phyloP scores from a whole-genome alignment of 257 asterid species.

The Solanum appendiculatum region DNA sequence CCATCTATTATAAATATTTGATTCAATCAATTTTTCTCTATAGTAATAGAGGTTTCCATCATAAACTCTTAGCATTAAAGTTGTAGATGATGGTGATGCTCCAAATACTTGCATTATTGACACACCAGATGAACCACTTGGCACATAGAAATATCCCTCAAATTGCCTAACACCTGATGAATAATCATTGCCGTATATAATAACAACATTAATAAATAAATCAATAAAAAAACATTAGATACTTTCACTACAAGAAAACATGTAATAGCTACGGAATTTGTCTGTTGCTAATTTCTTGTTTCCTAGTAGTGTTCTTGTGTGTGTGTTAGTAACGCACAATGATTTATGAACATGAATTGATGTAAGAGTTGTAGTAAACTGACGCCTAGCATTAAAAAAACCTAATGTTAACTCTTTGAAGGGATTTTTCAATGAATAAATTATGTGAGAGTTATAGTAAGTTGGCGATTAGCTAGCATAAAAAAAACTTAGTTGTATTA shows the following conservation, averaged over 20 bases:
- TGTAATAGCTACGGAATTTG: neutral
- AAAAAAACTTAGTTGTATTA: no score
- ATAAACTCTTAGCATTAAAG: slow-evolving; percentile 23
- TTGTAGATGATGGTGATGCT: slow-evolving; percentile 17
- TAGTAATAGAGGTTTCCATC: slow-evolving; percentile 15
- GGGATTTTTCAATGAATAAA: no score
- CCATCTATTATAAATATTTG: slow-evolving; percentile 18
- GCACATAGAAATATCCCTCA: slow-evolving; percentile 19
- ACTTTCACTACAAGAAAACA: neutral
- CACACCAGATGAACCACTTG: slow-evolving; percentile 21
- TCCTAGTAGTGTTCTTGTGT: neutral
- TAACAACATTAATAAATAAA: neutral
- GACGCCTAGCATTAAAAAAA: neutral
- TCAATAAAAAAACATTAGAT: neutral
- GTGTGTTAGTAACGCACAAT: neutral
- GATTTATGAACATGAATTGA: neutral
- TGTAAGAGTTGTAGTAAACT: neutral
- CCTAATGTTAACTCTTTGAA: neutral
- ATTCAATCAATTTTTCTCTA: neutral
- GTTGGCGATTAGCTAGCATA: no score
- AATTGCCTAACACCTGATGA: slow-evolving; percentile 31
- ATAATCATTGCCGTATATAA: slow-evolving; percentile 20
- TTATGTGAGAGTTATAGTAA: no score
- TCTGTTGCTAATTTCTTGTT: neutral
- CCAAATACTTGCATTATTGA: slow-evolving; percentile 32